phyloP scores from a whole-genome alignment of 2,329 filamentous ascomycete genomes.

The Colletotrichum gloeosporioides region DNA sequence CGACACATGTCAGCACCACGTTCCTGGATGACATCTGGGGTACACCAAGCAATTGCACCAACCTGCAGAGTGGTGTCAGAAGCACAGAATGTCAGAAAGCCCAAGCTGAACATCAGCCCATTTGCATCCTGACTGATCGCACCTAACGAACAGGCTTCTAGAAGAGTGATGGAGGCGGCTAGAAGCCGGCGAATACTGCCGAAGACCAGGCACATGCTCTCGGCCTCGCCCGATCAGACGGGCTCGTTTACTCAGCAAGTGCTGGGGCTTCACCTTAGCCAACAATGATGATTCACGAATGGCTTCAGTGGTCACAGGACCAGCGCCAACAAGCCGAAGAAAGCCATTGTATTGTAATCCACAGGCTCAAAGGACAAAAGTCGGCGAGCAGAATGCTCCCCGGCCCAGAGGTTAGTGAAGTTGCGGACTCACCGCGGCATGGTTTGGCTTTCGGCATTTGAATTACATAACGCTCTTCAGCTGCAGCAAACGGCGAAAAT shows the following conservation, averaged over 20 bases:
- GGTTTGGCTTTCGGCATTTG: slow-evolving; percentile 16
- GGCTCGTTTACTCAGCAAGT: not conserved
- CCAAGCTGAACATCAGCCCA: not conserved
- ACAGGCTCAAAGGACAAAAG: not conserved
- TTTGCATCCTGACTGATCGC: not conserved
- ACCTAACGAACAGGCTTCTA: not conserved
- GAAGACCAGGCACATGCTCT: not conserved
- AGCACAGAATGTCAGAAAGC: not conserved
- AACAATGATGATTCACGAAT: not conserved
- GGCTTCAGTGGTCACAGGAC: not conserved
- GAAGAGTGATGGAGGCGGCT: not conserved
- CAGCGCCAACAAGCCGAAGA: not conserved
- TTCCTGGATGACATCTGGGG: not conserved
- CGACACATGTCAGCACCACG: not conserved
- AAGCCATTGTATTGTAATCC: not conserved
- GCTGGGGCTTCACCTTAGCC: not conserved
- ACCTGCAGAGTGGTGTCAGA: not conserved
- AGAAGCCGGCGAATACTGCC: not conserved
- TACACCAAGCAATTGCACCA: not conserved
- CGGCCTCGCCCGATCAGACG: not conserved
- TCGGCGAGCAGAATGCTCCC: not conserved
- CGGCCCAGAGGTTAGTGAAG: not conserved
- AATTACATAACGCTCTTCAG: slow-evolving; percentile 2
- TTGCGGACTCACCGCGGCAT: not conserved
- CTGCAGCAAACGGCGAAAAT: slow-evolving; percentile 22